Evolutionary conservation across 805 yeast genomes (phyloP), one percentile per base, ranked within the genome.

Genomic region (Kurtzmaniella fragi): DNA sequence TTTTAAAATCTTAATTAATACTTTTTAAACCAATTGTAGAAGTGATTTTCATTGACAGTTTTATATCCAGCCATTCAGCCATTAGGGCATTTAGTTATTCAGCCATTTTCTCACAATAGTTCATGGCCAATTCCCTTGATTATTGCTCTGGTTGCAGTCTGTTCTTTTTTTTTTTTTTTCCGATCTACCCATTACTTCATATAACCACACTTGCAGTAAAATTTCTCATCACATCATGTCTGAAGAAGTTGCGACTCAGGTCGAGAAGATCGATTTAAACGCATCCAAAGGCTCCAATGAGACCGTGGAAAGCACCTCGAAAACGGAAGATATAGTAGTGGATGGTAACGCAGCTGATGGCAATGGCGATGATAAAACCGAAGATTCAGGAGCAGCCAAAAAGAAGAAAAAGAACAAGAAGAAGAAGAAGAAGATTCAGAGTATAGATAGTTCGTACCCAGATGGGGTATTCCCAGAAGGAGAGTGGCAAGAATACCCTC

Each of bases 381-480:
- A 34, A 37, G 35, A 14, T 27, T 20, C 12, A 42, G 5, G 46
- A 46, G 30, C 47, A 43, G 13, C 43, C 40, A 31, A 48, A 54
- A 60, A 61, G 47, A 64, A 62, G 52, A 59, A 70, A 58, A 62
- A 69, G 55, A 74, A 75, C 52, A 76, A 69, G 54, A 73, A 70
- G 61, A 72, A 69, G 56, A 71, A 73, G 57, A 68, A 68, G 48
- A 66, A 80, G 43, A 63, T 79, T 29, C 78, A 76, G 23, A 81
- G 83, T 28, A 81, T 93, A 41, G 77, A 80, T 16, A 67, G 72
- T 32, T 68, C 80, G 37, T 91, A 77, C 60, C 83, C 91, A 0
- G 83, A 78, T 25, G 85, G 80, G 0, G 64, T 68, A 2, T 90
- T 77, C 54, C 96, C 97, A 4, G 93, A 82, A 54, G 96, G 97